phyloP scores from a whole-genome alignment of 106 monocot genomes.

The Dendrobium catenatum region DNA sequence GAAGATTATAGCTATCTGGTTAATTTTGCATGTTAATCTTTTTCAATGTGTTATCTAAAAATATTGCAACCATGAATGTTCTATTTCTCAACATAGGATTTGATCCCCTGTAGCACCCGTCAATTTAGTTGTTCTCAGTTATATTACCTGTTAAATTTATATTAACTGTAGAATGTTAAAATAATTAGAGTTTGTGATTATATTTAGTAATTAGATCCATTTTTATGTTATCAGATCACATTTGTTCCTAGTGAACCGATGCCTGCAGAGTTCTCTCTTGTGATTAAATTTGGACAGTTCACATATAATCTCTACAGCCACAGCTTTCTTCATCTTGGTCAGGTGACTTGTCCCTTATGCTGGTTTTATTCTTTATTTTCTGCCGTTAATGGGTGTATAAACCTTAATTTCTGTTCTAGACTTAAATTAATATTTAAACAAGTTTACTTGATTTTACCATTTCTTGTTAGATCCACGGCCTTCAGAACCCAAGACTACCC shows the following conservation, averaged over 20 bases:
- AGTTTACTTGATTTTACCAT: background rate
- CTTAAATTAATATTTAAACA: background rate
- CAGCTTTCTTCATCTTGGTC: conserved; percentile 89
- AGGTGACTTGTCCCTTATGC: conserved; percentile 45
- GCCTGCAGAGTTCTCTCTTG: conserved; percentile 55
- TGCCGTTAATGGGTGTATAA: background rate
- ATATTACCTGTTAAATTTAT: background rate
- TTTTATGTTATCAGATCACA: conserved; percentile 40
- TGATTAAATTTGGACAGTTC: conserved; percentile 56
- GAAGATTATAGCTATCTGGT: background rate
- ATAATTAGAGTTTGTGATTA: background rate
- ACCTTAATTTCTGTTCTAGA: background rate
- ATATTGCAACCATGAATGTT: background rate
- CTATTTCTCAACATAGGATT: background rate
- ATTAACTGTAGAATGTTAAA: background rate
- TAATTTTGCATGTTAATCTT: background rate
- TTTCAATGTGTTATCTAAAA: background rate
- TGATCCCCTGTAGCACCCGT: background rate
- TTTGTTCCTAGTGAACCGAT: conserved; percentile 61
- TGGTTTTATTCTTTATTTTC: background rate
- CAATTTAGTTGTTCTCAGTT: background rate
- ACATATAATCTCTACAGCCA: conserved; percentile 76
- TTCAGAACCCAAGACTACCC: background rate
- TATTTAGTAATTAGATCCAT: conserved; percentile 1
- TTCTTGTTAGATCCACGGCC: background rate